These are phyloP conservation scores for Suillus ampliporus DNA, from an alignment of 768 basidiomycete genomes.

Conservation along the genomic window DNA sequence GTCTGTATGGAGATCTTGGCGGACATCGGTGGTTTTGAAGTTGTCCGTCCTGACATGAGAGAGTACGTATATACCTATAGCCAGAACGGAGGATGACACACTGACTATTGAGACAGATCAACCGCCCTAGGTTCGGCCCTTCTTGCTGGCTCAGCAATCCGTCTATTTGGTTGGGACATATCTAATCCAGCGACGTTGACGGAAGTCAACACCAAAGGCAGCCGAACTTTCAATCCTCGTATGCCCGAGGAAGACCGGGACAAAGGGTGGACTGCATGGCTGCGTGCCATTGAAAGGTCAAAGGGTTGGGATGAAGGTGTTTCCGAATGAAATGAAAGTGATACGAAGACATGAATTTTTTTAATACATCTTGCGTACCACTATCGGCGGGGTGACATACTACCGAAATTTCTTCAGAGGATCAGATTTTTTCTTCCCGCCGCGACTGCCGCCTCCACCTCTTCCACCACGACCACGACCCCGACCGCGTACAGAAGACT, in stretches of 20 bases:
- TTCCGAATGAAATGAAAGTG: conserved; percentile 26
- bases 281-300: conserved; percentile 85
- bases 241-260: conserved; percentile 58
- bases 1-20: conserved; percentile 86
- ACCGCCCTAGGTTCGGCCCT: conserved; percentile 96
- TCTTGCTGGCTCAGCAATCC: conserved; percentile 87
- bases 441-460: conserved; percentile 43
- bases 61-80: conserved; percentile 62
- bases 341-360: not conserved
- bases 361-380: not conserved
- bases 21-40: conserved; percentile 89
- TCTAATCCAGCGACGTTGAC: conserved; percentile 78
- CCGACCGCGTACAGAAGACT: conserved; percentile 50
- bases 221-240: conserved; percentile 66
- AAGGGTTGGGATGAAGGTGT: conserved; percentile 78
- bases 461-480: conserved; percentile 58
- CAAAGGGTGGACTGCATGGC: conserved; percentile 81
- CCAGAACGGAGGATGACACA: conserved; percentile 3
- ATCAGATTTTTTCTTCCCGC: conserved; percentile 81
- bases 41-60: conserved; percentile 94
- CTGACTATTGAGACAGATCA: conserved; percentile 56
- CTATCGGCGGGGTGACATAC: not conserved
- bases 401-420: conserved; percentile 79
- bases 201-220: conserved; percentile 89
- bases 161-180: conserved; percentile 93